phyloP scores from a whole-genome alignment of 768 basidiomycete genomes.

The Podaxis pistillaris region DNA sequence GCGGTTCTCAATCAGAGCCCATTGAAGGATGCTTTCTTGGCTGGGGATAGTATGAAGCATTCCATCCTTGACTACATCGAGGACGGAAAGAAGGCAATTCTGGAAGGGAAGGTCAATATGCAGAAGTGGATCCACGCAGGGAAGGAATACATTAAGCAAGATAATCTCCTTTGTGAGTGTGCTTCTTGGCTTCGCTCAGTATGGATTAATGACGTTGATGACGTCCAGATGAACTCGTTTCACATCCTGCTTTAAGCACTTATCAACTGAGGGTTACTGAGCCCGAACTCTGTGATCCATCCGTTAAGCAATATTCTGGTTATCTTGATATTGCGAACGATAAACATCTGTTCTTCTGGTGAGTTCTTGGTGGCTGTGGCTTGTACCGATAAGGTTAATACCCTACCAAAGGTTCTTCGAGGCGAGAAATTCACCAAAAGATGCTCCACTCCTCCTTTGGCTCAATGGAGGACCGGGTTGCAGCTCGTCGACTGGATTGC shows the following conservation, averaged over 20 bases:
- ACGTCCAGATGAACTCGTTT: constrained; percentile 61
- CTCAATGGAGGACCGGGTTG: constrained; percentile 80
- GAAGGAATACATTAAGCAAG: constrained; percentile 65
- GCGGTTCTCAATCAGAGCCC: background rate
- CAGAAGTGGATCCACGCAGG: constrained; percentile 66
- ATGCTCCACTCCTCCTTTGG: constrained; percentile 88
- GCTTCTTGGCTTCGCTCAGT: background rate
- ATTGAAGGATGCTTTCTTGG: background rate
- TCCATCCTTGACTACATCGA: constrained; percentile 36
- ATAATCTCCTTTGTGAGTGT: constrained; percentile 67
- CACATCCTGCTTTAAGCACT: constrained; percentile 45
- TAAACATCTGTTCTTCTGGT: constrained; percentile 90
- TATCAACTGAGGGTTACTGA: constrained; percentile 63
- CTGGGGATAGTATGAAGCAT: constrained; percentile 19
- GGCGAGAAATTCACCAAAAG: constrained; percentile 65
- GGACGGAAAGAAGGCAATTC: constrained; percentile 40
- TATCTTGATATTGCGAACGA: constrained; percentile 80
- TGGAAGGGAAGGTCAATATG: constrained; percentile 45
- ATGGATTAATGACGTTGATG: background rate
- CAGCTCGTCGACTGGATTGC: constrained; percentile 76
- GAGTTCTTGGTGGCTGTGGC: constrained; percentile 18
- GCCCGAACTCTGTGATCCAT: constrained; percentile 73
- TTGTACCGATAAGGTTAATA: background rate
- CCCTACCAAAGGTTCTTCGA: constrained; percentile 76
- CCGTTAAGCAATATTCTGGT: constrained; percentile 80